Base-by-base conservation (phyloP, 1,284 basidiomycete genomes). In the Lentinula novae-zelandiae region DNA sequence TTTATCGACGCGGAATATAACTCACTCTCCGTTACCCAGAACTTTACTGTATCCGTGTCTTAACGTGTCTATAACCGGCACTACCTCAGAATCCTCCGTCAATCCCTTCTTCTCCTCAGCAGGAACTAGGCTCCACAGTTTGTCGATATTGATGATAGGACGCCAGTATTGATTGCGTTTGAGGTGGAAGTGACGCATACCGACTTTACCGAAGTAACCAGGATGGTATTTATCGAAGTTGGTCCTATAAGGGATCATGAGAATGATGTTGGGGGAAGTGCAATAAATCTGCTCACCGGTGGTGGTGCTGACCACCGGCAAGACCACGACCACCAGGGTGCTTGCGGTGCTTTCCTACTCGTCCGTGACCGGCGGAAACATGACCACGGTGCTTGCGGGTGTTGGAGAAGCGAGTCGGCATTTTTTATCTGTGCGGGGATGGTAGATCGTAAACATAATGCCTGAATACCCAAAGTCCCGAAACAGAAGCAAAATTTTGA, bases 321-420 rank as follows among this genome's bases (percentile, higher is more conserved):
- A 98, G 92, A 98, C 96, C 96, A 81, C 96, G 93, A 94, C 96
- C 96, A 84, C 96, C 96, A 64, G 97, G 97, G 76, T 97, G 95
- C 82, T 99, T 98, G 79, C 96, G 92, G 89, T 99, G 96, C 88
- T 99, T 98, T 72, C 96, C 97, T 75, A 99, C 92, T 92, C 96
- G 96, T 81, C 96, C 96, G 81, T 98, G 90, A 83, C 95, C 95
- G 74, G 95, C 95, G 69, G 96, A 98, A 73, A 99, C 96, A 84
- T 99, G 95, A 73, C 95, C 95, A 74, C 95, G 87, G 83, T 96
- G 95, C 84, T 98, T 98, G 82, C 96, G 91, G 78, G 94, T 98
- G 81, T 97, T 97, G 73, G 89, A 86, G 81, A 95, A 84, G 76
- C 85, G 93, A 76, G 95, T 94, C 76, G 95, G 95, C 95, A 97